These are phyloP conservation scores for Aspergillus cristatus DNA, from an alignment of 495 filamentous ascomycete genomes.

Conservation along the genomic window DNA sequence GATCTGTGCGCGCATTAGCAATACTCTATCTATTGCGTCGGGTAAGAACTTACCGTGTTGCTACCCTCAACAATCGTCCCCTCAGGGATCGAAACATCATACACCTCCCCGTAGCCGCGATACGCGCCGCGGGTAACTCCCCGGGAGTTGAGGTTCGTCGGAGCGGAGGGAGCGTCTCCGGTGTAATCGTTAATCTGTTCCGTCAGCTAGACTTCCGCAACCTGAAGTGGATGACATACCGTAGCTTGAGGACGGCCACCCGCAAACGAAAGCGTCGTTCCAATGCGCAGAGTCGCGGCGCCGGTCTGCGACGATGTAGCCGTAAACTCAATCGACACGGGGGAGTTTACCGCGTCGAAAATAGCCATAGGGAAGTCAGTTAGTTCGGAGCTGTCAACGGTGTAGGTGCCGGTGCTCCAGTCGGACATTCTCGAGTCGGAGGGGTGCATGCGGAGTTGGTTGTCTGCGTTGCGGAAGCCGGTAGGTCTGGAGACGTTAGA, in stretches of 20 bases:
- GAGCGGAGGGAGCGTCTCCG: conserved; percentile 39
- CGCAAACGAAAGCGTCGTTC: conserved; percentile 53
- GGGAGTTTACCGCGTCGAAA: conserved; percentile 53
- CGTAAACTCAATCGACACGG: conserved; percentile 53
- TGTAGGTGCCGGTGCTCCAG: conserved; percentile 52
- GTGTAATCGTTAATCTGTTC: conserved; percentile 43
- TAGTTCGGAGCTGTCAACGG: conserved; percentile 41
- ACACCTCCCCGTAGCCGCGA: conserved; percentile 51
- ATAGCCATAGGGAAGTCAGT: conserved; percentile 56
- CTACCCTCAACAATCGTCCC: conserved; percentile 46
- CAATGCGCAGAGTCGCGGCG: conserved; percentile 51
- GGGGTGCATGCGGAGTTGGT: conserved; percentile 59
- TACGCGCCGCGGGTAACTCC: conserved; percentile 59
- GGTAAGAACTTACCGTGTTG: conserved; percentile 38
- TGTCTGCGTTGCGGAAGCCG: conserved; percentile 56
- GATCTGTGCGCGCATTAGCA: conserved; percentile 22
- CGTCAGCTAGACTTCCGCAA: background rate
- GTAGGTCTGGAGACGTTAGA: conserved; percentile 33
- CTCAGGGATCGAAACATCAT: conserved; percentile 45
- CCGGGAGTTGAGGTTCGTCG: conserved; percentile 53
- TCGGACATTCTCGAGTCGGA: conserved; percentile 50
- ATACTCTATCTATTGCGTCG: background rate
- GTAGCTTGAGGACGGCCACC: conserved; percentile 31
- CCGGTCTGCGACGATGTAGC: conserved; percentile 40
- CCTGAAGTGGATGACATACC: conserved; percentile 2